Evolutionary conservation across 257 asterid species (phyloP), one percentile per base, ranked within the genome.

Genomic region (Vinca minor): DNA sequence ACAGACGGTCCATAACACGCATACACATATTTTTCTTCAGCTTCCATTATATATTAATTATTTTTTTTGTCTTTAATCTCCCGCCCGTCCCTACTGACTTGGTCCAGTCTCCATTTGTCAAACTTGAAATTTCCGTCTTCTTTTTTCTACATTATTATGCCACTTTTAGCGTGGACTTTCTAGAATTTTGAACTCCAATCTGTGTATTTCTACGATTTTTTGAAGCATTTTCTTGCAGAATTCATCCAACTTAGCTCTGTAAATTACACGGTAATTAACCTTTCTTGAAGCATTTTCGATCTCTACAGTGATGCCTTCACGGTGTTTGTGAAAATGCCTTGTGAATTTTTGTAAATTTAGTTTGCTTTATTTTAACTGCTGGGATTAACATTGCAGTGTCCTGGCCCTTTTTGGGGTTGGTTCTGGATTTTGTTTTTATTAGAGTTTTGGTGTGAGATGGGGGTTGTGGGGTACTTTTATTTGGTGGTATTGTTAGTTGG

Each of bases 401-500:
- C 42, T 38, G 56, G n/a, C n/a, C n/a, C n/a, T n/a, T n/a, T 13
- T 26, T 17, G 3, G 18, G 29, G 11, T 68, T 59, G 48, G n/a
- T 48, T 45, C 5, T 17, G 20, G 25, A 44, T 25, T 53, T 55
- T 45, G 48, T 28, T 55, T 63, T n/a, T 46, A 23, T 5, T 21
- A n/a, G 17, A 41, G 25, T n/a, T n/a, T n/a, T n/a, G n/a, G n/a
- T n/a, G n/a, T n/a, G n/a, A 20, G 12, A 4, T 62, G 39, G 46
- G n/a, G 42, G 44, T 64, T 47, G 2, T 36, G 7, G 17, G 4
- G 2, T 14, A 1, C 3, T 28, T 7, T 45, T 20, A 4, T 45
- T 63, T 31, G 63, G 64, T 65, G 63, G 48, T 8, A 56, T 26
- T 31, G 57, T 64, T n/a, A 64, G 64, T 73, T 72, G 71, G 58